Evolutionary conservation across 345 rosid species (phyloP), one percentile per base, ranked within the genome.

Genomic region (Sapria himalayana): DNA sequence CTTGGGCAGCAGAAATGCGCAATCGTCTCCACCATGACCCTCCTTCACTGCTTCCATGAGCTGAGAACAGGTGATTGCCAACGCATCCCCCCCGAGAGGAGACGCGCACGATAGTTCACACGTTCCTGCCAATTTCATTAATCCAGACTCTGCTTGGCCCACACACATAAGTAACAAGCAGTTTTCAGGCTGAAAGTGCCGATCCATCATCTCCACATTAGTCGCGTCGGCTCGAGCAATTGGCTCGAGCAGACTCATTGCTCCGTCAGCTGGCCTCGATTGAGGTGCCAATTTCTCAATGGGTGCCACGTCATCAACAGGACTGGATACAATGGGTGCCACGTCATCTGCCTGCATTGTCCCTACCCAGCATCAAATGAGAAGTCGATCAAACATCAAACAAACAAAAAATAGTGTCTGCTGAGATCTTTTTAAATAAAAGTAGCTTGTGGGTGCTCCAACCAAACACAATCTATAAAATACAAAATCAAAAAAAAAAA

Each of bases 301-400:
- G 49, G 25, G 35, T 29, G 42, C 55, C 54, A 54, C 25, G 16
- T 35, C 54, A 53, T 39, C 53, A 47, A 48, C 54, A 49, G 49
- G 31, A 38, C 42, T 73, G 70, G 39, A 59, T 54, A 52, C 50
- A 50, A 52, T 37, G 71, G 55, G 54, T 67, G 62, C 60, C 68
- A 68, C n/a, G n/a, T 71, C 58, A 57, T 67, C 65, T 57, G 69
- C 92, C 92, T 85, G 94, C 92, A 81, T 71, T 63, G 66, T 65
- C 78, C 96, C 96, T 75, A 71, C 75, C 86, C 65, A 78, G 75
- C 59, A 73, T 66, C 64, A 73, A 77, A 75, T 75, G 77, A 75
- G 81, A 73, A 71, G 43, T 59, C 59, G 54, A 67, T 71, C 55
- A 77, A 59, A 59, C 59, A 61, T 58, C 58, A 50, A 61, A 58